Percentiles rank a stretch among this genome's conserved stretches.
Conservation (phyloP, 2,329 filamentous ascomycete genomes). For the Claviceps sorghi region DNA sequence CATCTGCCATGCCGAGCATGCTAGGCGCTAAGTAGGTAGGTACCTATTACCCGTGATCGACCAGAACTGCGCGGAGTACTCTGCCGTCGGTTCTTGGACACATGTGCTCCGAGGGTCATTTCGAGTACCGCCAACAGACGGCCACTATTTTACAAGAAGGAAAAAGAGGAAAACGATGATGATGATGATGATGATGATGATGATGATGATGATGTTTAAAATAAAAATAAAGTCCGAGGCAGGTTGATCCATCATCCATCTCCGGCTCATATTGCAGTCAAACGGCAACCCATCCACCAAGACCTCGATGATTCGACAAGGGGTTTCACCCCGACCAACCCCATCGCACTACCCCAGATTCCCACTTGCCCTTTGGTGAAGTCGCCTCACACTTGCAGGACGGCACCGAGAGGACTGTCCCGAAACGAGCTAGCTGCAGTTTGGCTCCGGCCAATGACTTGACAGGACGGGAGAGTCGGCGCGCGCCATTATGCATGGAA, state of each 20-base stretch:
- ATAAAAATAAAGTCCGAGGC: too few species aligned
- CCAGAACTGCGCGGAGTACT: background rate
- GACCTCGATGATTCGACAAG: too few species aligned
- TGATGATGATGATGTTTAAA: too few species aligned
- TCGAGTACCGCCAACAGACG: background rate
- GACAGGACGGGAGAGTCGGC: background rate
- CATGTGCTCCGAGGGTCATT: background rate
- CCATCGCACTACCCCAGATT: constrained; percentile 1
- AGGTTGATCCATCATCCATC: background rate
- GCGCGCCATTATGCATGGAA: background rate
- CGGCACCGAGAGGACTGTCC: background rate
- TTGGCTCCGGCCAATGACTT: background rate
- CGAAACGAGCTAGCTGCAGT: constrained; percentile 2
- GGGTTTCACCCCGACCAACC: background rate
- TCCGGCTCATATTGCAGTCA: background rate
- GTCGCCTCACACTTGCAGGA: constrained; percentile 1
- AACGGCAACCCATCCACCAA: background rate
- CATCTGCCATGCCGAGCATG: background rate
- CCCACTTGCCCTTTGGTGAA: too few species aligned
- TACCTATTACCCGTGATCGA: background rate
- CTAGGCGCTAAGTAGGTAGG: too few species aligned
- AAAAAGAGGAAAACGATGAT: too few species aligned
- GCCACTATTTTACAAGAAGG: background rate
- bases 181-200: too few species aligned
- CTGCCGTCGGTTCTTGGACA: background rate